Evolutionary conservation across 1,284 basidiomycete genomes (phyloP).

Genomic region (Cystobasidium slooffiae): DNA sequence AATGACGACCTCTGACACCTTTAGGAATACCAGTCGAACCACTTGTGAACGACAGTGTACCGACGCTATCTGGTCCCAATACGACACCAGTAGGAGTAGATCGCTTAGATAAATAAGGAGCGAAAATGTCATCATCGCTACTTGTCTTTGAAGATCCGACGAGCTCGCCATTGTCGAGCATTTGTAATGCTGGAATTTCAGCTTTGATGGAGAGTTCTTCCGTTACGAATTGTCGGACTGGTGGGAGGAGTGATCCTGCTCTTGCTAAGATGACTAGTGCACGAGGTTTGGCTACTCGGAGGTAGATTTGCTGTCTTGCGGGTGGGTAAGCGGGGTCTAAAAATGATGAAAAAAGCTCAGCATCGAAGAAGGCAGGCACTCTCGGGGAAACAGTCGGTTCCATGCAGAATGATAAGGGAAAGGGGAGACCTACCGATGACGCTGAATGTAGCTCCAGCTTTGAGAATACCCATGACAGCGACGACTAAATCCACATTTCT

Average conservation of each 20-base stretch:
- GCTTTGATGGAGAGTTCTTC: slow-evolving; percentile 84
- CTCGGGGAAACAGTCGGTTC: neutral
- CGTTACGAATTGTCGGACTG: slow-evolving; percentile 83
- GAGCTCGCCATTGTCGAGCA: slow-evolving; percentile 68
- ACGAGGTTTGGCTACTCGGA: slow-evolving; percentile 91
- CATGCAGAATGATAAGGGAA: neutral
- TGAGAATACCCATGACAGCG: slow-evolving; percentile 94
- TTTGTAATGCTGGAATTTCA: slow-evolving; percentile 86
- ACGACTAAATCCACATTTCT: slow-evolving; percentile 95
- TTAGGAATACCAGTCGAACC: slow-evolving; percentile 98
- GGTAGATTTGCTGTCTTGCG: slow-evolving; percentile 91
- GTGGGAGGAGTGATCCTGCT: slow-evolving; percentile 78
- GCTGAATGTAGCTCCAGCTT: slow-evolving; percentile 95
- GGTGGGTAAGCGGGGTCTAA: slow-evolving; percentile 96
- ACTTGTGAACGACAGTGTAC: slow-evolving; percentile 94
- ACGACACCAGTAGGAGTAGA: slow-evolving; percentile 71
- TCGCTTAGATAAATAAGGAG: slow-evolving; percentile 46
- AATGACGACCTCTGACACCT: slow-evolving; percentile 93
- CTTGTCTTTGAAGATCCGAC: slow-evolving; percentile 70
- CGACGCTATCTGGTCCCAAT: slow-evolving; percentile 92
- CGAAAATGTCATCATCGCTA: slow-evolving; percentile 56
- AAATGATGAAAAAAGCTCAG: neutral
- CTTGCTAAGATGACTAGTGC: slow-evolving; percentile 89
- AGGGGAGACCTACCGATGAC: slow-evolving; percentile 79
- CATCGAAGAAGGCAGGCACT: neutral